phyloP scores from a whole-genome alignment of 1,139 yeast species.

The Saccharomyces hybrid region DNA sequence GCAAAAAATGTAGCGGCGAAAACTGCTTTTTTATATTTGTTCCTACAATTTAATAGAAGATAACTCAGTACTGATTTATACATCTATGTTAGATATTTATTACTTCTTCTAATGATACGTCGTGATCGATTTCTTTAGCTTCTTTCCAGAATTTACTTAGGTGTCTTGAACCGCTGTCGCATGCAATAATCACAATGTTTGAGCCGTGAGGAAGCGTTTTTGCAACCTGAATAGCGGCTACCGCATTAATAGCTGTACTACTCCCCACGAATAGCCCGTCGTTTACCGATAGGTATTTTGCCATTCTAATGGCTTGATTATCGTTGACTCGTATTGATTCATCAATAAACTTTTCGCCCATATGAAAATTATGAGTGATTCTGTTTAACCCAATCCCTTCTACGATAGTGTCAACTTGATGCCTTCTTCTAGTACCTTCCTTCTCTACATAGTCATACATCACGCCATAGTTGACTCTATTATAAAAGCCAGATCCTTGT shows the following conservation, averaged over 20 bases:
- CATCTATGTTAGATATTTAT: constrained; percentile 5
- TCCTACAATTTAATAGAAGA: not conserved
- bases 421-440: constrained; percentile 91
- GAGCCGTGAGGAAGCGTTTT: constrained; percentile 52
- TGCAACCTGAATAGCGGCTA: constrained; percentile 74
- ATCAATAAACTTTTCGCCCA: constrained; percentile 65
- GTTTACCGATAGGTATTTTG: constrained; percentile 65
- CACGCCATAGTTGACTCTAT: constrained; percentile 80
- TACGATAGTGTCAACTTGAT: constrained; percentile 89
- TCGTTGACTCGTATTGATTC: constrained; percentile 77
- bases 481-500: constrained; percentile 87
- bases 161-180: constrained; percentile 90
- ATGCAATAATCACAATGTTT: constrained; percentile 76
- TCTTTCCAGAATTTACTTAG: constrained; percentile 85
- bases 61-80: not conserved
- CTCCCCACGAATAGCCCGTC: constrained; percentile 93
- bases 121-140: constrained; percentile 37
- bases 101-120: constrained; percentile 30
- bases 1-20: not conserved
- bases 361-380: constrained; percentile 69
- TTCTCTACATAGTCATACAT: constrained; percentile 85
- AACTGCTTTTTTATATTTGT: not conserved
- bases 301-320: constrained; percentile 79
- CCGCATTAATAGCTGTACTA: constrained; percentile 87
- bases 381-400: constrained; percentile 93